Evolutionary conservation across 331 rosid genomes (phyloP).

Genomic region (Pyracantha coccinea): DNA sequence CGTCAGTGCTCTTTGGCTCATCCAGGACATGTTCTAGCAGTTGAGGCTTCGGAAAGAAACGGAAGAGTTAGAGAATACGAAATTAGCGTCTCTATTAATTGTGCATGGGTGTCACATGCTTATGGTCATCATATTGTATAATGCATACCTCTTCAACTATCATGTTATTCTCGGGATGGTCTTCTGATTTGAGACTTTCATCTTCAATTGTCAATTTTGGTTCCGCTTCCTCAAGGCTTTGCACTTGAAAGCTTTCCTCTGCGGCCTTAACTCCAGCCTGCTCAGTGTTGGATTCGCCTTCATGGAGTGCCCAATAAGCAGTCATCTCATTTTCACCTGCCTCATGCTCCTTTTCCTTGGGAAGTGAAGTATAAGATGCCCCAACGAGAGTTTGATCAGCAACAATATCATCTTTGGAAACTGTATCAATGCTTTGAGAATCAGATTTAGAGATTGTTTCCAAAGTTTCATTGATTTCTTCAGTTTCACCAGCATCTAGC

Average conservation of each 20-base stretch:
- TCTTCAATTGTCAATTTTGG: background rate
- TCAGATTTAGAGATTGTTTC: background rate
- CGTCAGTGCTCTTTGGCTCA: background rate
- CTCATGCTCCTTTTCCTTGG: background rate
- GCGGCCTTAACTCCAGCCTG: background rate
- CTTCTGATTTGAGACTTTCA: background rate
- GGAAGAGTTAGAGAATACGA: background rate
- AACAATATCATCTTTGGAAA: background rate
- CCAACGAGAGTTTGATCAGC: background rate
- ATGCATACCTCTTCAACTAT: background rate
- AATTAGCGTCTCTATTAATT: background rate
- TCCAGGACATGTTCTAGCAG: background rate
- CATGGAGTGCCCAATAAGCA: background rate
- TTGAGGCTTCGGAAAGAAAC: background rate
- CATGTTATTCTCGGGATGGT: background rate
- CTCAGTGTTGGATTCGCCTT: background rate
- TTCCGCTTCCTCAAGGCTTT: slow-evolving; percentile 5
- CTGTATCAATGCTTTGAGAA: background rate
- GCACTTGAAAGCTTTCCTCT: slow-evolving; percentile 5
- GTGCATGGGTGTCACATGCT: too few species aligned
- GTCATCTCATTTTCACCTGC: background rate
- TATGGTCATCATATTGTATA: too few species aligned
- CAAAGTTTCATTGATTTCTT: slow-evolving; percentile 3
- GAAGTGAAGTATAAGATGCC: slow-evolving; percentile 1
- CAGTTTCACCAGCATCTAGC: background rate